These are phyloP conservation scores for Debaryomycetaceae sp. DNA, from an alignment of 1,139 yeast genomes.

Conservation along the genomic window DNA sequence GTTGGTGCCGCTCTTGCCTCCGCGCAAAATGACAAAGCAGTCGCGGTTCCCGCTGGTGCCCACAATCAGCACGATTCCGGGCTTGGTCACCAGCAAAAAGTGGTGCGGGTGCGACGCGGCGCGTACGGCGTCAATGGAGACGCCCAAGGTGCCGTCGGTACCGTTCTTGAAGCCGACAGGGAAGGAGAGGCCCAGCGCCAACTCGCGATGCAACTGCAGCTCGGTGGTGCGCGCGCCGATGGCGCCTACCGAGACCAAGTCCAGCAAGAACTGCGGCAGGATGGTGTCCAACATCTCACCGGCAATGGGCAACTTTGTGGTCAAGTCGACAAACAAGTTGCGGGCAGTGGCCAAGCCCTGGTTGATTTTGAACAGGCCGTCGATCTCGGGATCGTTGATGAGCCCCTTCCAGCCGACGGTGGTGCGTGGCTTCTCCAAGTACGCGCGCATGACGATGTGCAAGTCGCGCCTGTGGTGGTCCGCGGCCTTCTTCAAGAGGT, in stretches of 20 bases:
- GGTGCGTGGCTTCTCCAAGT: conserved; percentile 95
- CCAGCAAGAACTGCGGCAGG: conserved; percentile 87
- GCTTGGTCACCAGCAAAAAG: conserved; percentile 83
- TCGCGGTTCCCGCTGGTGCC: conserved; percentile 91
- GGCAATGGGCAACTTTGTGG: conserved; percentile 74
- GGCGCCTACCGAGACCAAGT: conserved; percentile 87
- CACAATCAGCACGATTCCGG: conserved; percentile 88
- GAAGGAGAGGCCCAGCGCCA: conserved; percentile 91
- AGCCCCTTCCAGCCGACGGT: conserved; percentile 99
- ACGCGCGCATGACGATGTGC: conserved; percentile 90
- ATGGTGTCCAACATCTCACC: conserved; percentile 97
- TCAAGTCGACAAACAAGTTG: conserved; percentile 73
- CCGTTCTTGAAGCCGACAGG: conserved; percentile 97
- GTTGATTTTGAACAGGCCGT: conserved; percentile 87
- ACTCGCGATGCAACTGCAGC: conserved; percentile 91
- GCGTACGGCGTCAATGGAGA: conserved; percentile 86
- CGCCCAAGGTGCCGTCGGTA: conserved; percentile 87
- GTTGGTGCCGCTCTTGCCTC: conserved; percentile 90
- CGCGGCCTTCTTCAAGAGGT: conserved; percentile 46
- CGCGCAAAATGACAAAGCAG: conserved; percentile 86
- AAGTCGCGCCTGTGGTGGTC: conserved; percentile 64
- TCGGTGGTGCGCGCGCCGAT: conserved; percentile 98
- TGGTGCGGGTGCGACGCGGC: conserved; percentile 93
- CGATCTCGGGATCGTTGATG: conserved; percentile 94
- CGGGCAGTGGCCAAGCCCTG: conserved; percentile 87